phyloP scores from a whole-genome alignment of 2,329 filamentous ascomycete genomes.

The Aspergillus unguis region DNA sequence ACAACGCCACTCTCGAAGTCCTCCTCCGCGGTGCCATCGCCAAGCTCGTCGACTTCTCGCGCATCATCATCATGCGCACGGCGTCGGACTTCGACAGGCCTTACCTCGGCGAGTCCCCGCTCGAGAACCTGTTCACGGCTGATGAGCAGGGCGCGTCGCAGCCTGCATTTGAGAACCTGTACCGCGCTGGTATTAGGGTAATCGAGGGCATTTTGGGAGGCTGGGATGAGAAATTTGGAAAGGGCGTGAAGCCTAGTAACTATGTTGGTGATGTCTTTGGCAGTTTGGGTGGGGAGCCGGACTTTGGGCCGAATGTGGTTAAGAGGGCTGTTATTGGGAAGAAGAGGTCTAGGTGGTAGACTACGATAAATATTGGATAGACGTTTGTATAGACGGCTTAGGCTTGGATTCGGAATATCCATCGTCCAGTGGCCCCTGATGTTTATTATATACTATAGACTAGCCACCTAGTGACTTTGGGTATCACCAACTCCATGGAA shows the following conservation, averaged over 20 bases:
- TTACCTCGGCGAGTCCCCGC: conserved; percentile 54
- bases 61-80: conserved; percentile 66
- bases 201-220: conserved; percentile 59
- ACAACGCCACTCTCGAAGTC: conserved; percentile 66
- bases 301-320: conserved; percentile 53
- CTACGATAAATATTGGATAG: no score
- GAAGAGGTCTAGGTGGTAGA: background rate
- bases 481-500: no score
- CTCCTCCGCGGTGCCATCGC: conserved; percentile 58
- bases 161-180: conserved; percentile 65
- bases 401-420: no score
- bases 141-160: conserved; percentile 63
- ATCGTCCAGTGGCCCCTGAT: no score
- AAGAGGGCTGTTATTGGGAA: background rate
- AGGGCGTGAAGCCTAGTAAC: conserved; percentile 58
- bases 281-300: conserved; percentile 61
- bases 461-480: no score
- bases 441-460: no score
- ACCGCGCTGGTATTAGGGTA: conserved; percentile 62
- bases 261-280: conserved; percentile 72
- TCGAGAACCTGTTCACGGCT: conserved; percentile 58
- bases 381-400: no score
- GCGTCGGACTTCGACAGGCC: conserved; percentile 70
- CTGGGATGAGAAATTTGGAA: conserved; percentile 59
- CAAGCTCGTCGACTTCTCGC: conserved; percentile 61